Base-by-base conservation (phyloP, 139 green algal genomes). In the Volvox africanus region DNA sequence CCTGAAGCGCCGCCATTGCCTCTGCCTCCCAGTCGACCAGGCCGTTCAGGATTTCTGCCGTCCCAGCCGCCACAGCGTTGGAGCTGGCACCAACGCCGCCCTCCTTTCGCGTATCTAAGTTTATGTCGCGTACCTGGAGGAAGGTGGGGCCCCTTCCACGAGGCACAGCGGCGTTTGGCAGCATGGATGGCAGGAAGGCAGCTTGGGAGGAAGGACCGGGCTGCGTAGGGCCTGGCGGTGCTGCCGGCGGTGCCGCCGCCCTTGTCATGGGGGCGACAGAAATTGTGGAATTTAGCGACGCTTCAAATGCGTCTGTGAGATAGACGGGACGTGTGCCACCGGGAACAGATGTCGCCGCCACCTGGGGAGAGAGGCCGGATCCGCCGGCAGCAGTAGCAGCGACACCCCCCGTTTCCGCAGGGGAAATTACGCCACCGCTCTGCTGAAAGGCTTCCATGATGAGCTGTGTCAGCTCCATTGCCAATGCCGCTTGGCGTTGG, bases 361-460 rank as follows among this genome's bases (percentile, higher is more conserved):
- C 44, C 44, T 55, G 5, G 44, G 44, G 44, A 55, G 44, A 9
- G 9, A 55, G 44, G 9, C 5, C 9, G 44, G 44, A 55, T 55
- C 5, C 76, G 17, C 2, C 76, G 17, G 76, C 22, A 19, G 76
- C 76, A n/a, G 76, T 32, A 55, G 76, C 22, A 19, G 76, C 14
- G 0, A 30, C 71, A n/a, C 71, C 50, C 81, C 24, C 61, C n/a
- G 30, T 30, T 37, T 0, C 62, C 21, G 2, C 83, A 32, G 86
- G 71, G 35, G 1, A 13, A 9, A 90, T 90, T 73, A 90, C 86
- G 20, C 86, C 86, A 69, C 86, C 86, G 73, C 73, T 90, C 50
- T 90, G 30, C 32, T 90, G 86, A 55, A 90, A 90, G 71, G 86
- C 86, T 22, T 83, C 30, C 86, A 90, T 90, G 73, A 90, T 90